Conservation (phyloP, 257 asterid species). For the Avicennia marina region DNA sequence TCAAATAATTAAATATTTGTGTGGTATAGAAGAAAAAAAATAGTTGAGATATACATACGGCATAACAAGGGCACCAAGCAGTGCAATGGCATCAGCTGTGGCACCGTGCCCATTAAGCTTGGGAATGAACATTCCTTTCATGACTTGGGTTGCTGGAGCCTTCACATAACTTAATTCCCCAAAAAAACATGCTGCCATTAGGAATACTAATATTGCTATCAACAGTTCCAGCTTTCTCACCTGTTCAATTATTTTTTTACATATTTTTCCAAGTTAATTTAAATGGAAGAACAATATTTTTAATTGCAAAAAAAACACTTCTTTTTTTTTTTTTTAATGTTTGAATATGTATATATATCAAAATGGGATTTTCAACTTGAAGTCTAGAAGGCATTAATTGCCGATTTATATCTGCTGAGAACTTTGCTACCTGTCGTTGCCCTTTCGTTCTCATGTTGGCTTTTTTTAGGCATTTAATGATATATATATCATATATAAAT, state of each 20-base stretch:
- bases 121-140: conserved; percentile 81
- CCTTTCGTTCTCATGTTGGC: too few species aligned
- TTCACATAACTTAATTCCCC: conserved; percentile 77
- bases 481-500: too few species aligned
- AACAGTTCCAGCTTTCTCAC: conserved; percentile 76
- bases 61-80: conserved; percentile 91
- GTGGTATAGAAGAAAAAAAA: too few species aligned
- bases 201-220: conserved; percentile 65
- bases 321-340: too few species aligned
- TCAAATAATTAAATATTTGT: neutral
- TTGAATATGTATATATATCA: too few species aligned
- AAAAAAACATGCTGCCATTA: conserved; percentile 88
- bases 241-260: conserved; percentile 31
- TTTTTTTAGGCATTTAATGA: too few species aligned
- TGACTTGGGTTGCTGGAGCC: conserved; percentile 62
- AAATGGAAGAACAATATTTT: neutral
- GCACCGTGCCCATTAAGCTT: conserved; percentile 73
- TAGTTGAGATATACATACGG: conserved; percentile 41
- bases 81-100: conserved; percentile 78
- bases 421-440: too few species aligned
- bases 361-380: too few species aligned
- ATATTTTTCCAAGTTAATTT: neutral
- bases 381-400: too few species aligned
- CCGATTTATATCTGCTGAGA: too few species aligned
- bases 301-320: too few species aligned